Evolutionary conservation across 2,329 filamentous ascomycete species (phyloP).

Genomic region (Gliomastix tumulicola): DNA sequence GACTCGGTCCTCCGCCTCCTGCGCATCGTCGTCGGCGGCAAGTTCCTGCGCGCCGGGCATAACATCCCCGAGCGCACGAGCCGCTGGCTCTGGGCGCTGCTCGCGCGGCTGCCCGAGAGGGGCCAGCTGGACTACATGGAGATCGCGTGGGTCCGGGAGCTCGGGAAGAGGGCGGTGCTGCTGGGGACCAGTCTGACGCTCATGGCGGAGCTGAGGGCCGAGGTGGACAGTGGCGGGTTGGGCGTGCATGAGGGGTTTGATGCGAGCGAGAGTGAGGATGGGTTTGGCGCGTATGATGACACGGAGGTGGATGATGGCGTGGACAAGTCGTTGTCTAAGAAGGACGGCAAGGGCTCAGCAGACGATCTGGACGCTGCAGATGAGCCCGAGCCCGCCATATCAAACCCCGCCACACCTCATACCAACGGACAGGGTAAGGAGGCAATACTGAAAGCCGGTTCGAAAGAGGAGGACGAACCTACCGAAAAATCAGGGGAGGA

Average conservation of each 20-base stretch:
- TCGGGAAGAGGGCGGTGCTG: conserved; percentile 69
- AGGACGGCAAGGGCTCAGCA: neutral
- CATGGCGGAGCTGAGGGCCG: conserved; percentile 39
- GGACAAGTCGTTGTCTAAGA: conserved; percentile 5
- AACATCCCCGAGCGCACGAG: conserved; percentile 61
- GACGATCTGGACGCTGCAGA: neutral
- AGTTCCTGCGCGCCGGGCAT: conserved; percentile 53
- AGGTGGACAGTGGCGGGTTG: conserved; percentile 29
- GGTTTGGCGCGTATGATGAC: conserved; percentile 24
- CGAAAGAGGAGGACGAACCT: too few relatives aligned
- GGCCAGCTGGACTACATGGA: conserved; percentile 72
- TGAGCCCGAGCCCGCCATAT: too few relatives aligned
- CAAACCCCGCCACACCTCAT: too few relatives aligned
- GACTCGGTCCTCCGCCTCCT: conserved; percentile 60
- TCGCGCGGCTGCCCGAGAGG: conserved; percentile 67
- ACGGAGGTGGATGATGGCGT: conserved; percentile 19
- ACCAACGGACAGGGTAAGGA: too few relatives aligned
- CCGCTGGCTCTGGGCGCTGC: conserved; percentile 77
- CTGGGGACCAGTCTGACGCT: conserved; percentile 48
- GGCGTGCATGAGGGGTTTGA: conserved; percentile 39
- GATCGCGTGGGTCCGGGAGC: conserved; percentile 67
- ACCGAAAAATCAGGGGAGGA: too few relatives aligned
- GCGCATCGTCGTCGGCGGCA: conserved; percentile 56
- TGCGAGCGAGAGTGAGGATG: conserved; percentile 31
- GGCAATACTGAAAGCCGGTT: neutral